These are phyloP conservation scores for Leishmania aethiopica DNA, from an alignment of 208 protist genomes.

Conservation along the genomic window DNA sequence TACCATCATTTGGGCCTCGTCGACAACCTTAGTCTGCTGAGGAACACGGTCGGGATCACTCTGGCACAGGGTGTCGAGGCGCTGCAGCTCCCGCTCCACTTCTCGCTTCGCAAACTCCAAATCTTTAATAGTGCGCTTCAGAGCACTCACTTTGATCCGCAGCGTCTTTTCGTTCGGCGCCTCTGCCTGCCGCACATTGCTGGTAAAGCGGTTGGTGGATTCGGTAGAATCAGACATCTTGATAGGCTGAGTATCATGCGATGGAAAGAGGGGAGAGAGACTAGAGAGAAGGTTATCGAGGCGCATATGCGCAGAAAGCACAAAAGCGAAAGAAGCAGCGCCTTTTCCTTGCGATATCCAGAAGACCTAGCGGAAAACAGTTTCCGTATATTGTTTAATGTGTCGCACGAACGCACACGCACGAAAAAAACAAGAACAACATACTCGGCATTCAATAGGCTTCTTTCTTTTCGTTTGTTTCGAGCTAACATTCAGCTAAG, in stretches of 20 bases:
- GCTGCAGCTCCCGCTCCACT: slow-evolving; percentile 50
- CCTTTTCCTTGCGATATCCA: background rate
- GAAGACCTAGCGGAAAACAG: background rate
- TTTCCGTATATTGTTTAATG: background rate
- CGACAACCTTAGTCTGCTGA: slow-evolving; percentile 77
- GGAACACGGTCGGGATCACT: slow-evolving; percentile 54
- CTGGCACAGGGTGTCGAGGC: slow-evolving; percentile 50
- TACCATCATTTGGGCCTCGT: slow-evolving; percentile 83
- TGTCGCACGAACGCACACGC: background rate
- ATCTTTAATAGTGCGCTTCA: slow-evolving; percentile 76
- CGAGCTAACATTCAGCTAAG: background rate
- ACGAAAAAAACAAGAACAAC: background rate
- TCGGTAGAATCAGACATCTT: slow-evolving; percentile 44
- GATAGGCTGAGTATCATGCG: background rate
- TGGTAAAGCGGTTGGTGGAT: slow-evolving; percentile 41
- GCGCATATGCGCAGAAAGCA: background rate
- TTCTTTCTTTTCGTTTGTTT: slow-evolving; percentile 3
- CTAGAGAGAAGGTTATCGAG: background rate
- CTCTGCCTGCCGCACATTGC: slow-evolving; percentile 48
- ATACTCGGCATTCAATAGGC: background rate
- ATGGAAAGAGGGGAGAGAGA: background rate
- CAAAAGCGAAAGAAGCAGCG: slow-evolving; percentile 16
- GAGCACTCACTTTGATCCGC: slow-evolving; percentile 58
- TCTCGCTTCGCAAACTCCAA: slow-evolving; percentile 69
- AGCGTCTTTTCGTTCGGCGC: slow-evolving; percentile 52